Evolutionary conservation across 768 basidiomycete genomes (phyloP), one percentile per base, ranked within the genome.

Genomic region (Suillus hirtellus): DNA sequence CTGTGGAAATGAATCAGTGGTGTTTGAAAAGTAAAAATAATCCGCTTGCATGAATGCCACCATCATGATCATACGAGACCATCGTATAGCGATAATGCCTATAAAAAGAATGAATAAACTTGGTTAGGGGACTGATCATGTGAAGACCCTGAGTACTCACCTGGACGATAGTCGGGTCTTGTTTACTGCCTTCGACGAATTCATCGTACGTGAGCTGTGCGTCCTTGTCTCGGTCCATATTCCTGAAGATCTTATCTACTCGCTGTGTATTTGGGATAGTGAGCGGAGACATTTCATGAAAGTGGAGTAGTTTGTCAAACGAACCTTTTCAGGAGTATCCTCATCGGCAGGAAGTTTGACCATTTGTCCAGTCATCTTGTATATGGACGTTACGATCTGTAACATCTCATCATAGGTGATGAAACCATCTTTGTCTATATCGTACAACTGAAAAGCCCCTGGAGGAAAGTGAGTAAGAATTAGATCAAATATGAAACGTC

Each of bases 291-390:
- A 55, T 56, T 17, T 68, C 59, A 43, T 72, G 53, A 70, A 42
- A 56, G 58, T 43, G 60, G 58, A 49, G 27, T 52, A 60, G 59
- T 40, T 37, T 59, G 27, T 43, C 60, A 61, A 52, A 64, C 54
- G 34, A 60, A 88, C 96, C 92, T 99, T 99, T 78, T 99, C 95
- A 1, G 97, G 96, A n/a, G 97, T 99, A 79, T 99, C 96, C 78
- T 99, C 97, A 73, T 99, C 97, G 46, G 89, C 82, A n/a, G 97
- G 96, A 24, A 99, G 86, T 75, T 95, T 96, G 67, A 99, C 96
- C 96, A 99, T 98, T 76, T 96, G 89, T 21, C 97, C 97, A 4
- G 97, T 99, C 97, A 99, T 99, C 86, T 96, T 98, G 84, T 99
- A 99, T 79, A 99, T 99, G 52, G 94, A 90, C 70, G 90, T 87